A percentile compares a stretch with the other conserved stretches of the same genome.
Conservation (phyloP, 768 basidiomycete genomes). For the Tylopilus plumbeoviolaceoides region DNA sequence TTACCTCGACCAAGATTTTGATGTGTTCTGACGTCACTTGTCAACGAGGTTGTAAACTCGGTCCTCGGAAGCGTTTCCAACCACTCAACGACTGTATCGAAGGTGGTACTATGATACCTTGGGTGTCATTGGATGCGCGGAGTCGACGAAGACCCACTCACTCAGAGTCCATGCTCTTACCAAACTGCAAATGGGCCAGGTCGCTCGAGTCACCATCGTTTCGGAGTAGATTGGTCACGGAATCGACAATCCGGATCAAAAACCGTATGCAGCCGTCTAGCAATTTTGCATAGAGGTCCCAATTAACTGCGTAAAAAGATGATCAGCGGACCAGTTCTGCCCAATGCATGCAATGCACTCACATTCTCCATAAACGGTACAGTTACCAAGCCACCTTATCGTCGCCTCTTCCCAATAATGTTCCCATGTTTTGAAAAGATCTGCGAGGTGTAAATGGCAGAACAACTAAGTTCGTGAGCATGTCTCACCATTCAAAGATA, state of each 20-base stretch:
- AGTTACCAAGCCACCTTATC: slow-evolving; percentile 21
- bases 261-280: slow-evolving; percentile 39
- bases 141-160: slow-evolving; percentile 21
- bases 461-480: slow-evolving; percentile 11
- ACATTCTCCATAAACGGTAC: slow-evolving; percentile 42
- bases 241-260: slow-evolving; percentile 36
- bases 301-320: slow-evolving; percentile 43
- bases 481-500: slow-evolving; percentile 45
- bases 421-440: slow-evolving; percentile 25
- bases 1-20: slow-evolving; percentile 27
- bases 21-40: slow-evolving; percentile 24
- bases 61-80: slow-evolving; percentile 21
- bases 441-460: slow-evolving; percentile 10
- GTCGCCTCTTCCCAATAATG: slow-evolving; percentile 22
- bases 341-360: slow-evolving; percentile 18
- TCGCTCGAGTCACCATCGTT: slow-evolving; percentile 19
- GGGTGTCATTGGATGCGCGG: neutral
- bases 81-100: slow-evolving; percentile 25
- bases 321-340: neutral
- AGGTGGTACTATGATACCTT: slow-evolving; percentile 19
- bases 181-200: slow-evolving; percentile 36
- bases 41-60: slow-evolving; percentile 11
- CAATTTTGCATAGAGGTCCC: slow-evolving; percentile 48
- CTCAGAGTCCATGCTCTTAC: slow-evolving; percentile 37
- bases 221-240: slow-evolving; percentile 29